Conservation (phyloP, 345 rosid species). For the Salix viminalis region DNA sequence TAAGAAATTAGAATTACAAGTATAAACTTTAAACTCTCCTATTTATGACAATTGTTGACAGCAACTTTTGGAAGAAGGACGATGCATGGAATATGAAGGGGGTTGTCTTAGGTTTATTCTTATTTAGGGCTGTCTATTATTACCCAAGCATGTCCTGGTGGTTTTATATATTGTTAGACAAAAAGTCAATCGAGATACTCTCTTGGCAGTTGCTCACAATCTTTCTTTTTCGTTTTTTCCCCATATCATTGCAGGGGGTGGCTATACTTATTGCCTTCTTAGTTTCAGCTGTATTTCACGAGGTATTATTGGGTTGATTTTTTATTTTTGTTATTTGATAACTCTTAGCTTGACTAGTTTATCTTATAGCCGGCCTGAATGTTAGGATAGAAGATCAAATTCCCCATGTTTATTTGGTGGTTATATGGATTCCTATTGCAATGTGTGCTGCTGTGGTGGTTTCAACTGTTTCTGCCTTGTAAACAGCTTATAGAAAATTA, state of each 20-base stretch:
- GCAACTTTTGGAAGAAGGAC: too few relatives aligned
- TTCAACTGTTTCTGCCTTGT: too few relatives aligned
- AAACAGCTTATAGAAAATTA: too few relatives aligned
- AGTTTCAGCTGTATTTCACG: conserved; percentile 91
- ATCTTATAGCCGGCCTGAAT: background rate
- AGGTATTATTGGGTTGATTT: conserved; percentile 42
- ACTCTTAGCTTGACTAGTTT: background rate
- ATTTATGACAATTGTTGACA: too few relatives aligned
- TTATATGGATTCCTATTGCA: too few relatives aligned
- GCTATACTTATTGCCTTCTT: conserved; percentile 70
- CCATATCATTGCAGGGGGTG: conserved; percentile 45
- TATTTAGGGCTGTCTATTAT: background rate
- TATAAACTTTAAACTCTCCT: too few relatives aligned
- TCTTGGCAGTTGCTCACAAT: background rate
- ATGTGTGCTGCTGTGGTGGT: too few relatives aligned
- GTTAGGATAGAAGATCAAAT: background rate
- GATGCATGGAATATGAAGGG: background rate
- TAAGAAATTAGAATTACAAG: too few relatives aligned
- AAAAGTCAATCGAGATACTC: background rate
- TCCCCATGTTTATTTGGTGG: background rate
- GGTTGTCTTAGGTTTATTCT: background rate
- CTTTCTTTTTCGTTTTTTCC: background rate
- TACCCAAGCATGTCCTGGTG: background rate
- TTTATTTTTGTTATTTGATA: background rate
- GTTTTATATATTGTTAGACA: background rate